Base-by-base conservation (phyloP, 441 rosid genomes). In the Populus hybrid region DNA sequence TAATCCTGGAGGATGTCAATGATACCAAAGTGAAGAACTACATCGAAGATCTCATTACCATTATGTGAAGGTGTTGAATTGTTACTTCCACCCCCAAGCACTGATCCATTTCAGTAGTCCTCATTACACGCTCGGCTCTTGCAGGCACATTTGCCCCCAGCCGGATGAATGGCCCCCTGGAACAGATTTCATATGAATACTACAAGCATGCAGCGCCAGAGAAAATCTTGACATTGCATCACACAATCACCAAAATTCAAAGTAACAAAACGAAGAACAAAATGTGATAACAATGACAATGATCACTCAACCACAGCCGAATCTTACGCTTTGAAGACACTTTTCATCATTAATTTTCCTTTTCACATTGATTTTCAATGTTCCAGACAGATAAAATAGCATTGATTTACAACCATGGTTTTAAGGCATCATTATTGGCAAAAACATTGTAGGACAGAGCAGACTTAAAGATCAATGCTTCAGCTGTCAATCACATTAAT, bases 61-160 rank as follows among this genome's bases (percentile, higher is more conserved):
- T n/a, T n/a, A n/a, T n/a, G n/a, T n/a, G n/a, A n/a, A n/a, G 72
- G 88, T 18, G 84, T 84, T 71, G 82, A 74, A 59, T 83, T 76
- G 76, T 86, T 84, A 73, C 83, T 84, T 21, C 84, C 85, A 70
- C 93, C 90, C 23, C 93, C 90, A 0, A 87, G 79, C 83, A 87
- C 68, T 89, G 97, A 80, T 91, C 96, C 74, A 86, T 86, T 64
- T 93, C 95, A 0, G 91, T 89, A 53, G 4, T 53, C 86, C 92
- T 90, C 65, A 88, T 63, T 86, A 87, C 84, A 53, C 87, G 67
- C 75, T 92, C 97, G 40, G 93, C 98, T 81, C 97, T 90, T 40
- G 98, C 99, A 7, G 97, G 98, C 97, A 92, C 88, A 83, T 95
- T 95, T 29, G 93, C 95, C 4, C 99, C 99, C 70, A 95, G 76